Evolutionary conservation across 148 eudicot species (phyloP), one percentile per base, ranked within the genome.

Genomic region (Chenopodium album): DNA sequence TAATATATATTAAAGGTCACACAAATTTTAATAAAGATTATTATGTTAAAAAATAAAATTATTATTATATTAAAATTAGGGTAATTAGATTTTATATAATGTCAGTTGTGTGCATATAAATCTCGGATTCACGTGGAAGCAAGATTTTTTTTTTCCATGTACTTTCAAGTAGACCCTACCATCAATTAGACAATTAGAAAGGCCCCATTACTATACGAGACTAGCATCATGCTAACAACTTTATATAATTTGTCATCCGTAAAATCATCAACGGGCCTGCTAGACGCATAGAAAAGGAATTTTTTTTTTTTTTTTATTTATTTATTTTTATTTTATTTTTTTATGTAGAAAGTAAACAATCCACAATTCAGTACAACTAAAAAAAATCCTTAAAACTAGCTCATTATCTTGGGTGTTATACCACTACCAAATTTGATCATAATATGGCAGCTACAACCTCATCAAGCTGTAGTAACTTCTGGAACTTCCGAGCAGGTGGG

Each of bases 401-500:
- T 62, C 65, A 62, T 62, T 7, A 20, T 22, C 65, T 62, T 62
- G 23, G 23, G 26, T 22, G 65, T 63, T 44, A 82, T 7, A 64
- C 63, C 37, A 37, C 14, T 16, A 69, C 26, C 26, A 59, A 19
- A 44, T 13, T 22, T 2, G 56, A 60, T 70, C 78, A 84, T 81
- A 26, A 26, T 22, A 66, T 66, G 81, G 84, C 89, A 32, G 71
- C 89, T 2, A 81, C 85, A 52, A 82, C 87, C 71, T 79, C 85
- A 50, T 73, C 86, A 34, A 83, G 83, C 73, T 80, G 86, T 79
- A 80, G 46, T 73, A 80, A 22, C 86, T 85, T 85, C 69, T 87
- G 82, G 78, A 85, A 69, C 77, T 50, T 72, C 68, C 77, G 81
- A 7, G 19, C 80, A 3, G 32, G 23, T n/a, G 48, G 82, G n/a